Evolutionary conservation across 495 filamentous ascomycete genomes (phyloP).

Genomic region (Aspergillus panamensis): DNA sequence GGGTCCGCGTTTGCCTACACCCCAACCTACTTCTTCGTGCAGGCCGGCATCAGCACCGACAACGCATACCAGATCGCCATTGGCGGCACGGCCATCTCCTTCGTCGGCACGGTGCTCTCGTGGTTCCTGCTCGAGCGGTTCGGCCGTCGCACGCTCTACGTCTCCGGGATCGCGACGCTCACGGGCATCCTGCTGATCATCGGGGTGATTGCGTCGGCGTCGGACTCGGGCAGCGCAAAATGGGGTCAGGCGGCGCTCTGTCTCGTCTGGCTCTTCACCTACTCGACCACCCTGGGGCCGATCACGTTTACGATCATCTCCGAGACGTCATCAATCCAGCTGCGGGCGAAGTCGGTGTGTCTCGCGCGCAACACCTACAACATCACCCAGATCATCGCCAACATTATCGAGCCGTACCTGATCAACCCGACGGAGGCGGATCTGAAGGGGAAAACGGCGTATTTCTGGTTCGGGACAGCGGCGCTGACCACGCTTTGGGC

Average conservation of each 20-base stretch:
- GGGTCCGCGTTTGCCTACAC: constrained; percentile 70
- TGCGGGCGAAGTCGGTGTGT: constrained; percentile 41
- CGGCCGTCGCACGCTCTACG: constrained; percentile 65
- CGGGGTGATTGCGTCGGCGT: constrained; percentile 59
- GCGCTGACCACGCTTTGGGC: constrained; percentile 61
- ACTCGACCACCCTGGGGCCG: constrained; percentile 66
- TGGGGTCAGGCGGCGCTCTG: constrained; percentile 52
- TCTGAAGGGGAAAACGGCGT: constrained; percentile 62
- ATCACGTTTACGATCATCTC: constrained; percentile 69
- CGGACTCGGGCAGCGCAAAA: constrained; percentile 22
- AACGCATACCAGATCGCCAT: constrained; percentile 52
- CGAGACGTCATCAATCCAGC: constrained; percentile 63
- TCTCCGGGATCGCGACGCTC: constrained; percentile 57
- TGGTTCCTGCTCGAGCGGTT: constrained; percentile 49
- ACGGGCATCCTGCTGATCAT: constrained; percentile 59
- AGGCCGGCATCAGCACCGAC: constrained; percentile 56
- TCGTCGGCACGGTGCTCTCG: constrained; percentile 52
- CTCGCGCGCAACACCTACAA: constrained; percentile 49
- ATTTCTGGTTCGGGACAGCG: constrained; percentile 66
- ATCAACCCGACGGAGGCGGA: constrained; percentile 66
- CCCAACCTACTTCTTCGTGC: constrained; percentile 67
- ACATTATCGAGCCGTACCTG: constrained; percentile 59
- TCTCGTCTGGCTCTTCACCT: constrained; percentile 63
- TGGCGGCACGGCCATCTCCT: constrained; percentile 57
- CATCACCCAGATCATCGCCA: constrained; percentile 58